Percentiles rank a stretch among this genome's conserved stretches.
These are phyloP conservation scores for Ganoderma leucocontextum DNA, from an alignment of 1,284 basidiomycete species.

Conservation along the genomic window DNA sequence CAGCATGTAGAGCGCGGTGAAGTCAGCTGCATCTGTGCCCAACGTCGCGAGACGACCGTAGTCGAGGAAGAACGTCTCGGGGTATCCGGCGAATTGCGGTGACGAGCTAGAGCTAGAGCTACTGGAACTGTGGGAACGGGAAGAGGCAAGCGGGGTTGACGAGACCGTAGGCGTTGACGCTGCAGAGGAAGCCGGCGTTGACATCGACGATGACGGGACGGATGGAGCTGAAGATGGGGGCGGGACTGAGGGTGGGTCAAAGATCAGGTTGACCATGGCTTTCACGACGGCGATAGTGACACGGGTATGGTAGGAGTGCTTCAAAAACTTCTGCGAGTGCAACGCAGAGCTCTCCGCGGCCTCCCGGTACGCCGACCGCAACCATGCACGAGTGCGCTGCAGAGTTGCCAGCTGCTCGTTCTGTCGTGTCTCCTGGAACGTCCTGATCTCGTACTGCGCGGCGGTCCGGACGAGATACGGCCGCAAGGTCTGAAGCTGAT, in stretches of 20 bases:
- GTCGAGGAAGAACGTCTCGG: slow-evolving; percentile 90
- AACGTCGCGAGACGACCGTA: slow-evolving; percentile 75
- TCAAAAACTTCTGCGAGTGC: slow-evolving; percentile 38
- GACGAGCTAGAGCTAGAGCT: slow-evolving; percentile 39
- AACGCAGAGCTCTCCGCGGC: slow-evolving; percentile 38
- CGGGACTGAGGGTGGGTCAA: slow-evolving; percentile 37
- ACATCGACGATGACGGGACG: slow-evolving; percentile 70
- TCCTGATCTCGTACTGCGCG: slow-evolving; percentile 82
- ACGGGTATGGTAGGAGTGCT: slow-evolving; percentile 35
- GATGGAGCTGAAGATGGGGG: slow-evolving; percentile 60
- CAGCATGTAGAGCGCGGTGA: slow-evolving; percentile 82
- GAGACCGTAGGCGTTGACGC: slow-evolving; percentile 23
- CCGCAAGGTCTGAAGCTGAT: slow-evolving; percentile 89
- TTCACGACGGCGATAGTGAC: slow-evolving; percentile 40
- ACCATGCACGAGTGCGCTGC: slow-evolving; percentile 70
- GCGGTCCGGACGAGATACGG: slow-evolving; percentile 87
- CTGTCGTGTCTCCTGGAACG: slow-evolving; percentile 71
- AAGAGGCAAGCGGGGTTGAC: slow-evolving; percentile 41
- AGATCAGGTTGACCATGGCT: slow-evolving; percentile 41
- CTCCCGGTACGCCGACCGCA: slow-evolving; percentile 53
- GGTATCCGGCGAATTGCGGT: slow-evolving; percentile 54
- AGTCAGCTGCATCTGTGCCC: slow-evolving; percentile 78
- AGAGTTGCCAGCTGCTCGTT: slow-evolving; percentile 53
- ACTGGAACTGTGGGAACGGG: slow-evolving; percentile 43
- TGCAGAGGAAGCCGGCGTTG: slow-evolving; percentile 35